phyloP scores from a whole-genome alignment of 352 stramenopile genomes.

The Globisporangium paroecandrum region DNA sequence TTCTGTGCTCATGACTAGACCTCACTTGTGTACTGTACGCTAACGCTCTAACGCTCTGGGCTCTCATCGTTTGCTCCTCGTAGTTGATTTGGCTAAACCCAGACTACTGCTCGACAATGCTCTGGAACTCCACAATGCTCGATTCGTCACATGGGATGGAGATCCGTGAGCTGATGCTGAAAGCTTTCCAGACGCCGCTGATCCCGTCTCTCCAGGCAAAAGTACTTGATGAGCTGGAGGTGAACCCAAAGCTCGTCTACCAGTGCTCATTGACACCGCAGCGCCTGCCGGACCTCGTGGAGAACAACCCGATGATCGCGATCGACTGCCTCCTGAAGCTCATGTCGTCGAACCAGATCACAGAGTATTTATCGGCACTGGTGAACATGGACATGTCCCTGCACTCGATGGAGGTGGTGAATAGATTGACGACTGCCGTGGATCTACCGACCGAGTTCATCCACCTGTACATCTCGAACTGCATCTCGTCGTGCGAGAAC shows the following conservation, averaged over 20 bases:
- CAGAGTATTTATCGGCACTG: constrained; percentile 95
- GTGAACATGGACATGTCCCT: constrained; percentile 99
- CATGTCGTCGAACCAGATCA: constrained; percentile 90
- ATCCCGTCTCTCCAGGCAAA: constrained; percentile 88
- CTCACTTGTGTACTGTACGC: not conserved
- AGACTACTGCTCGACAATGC: constrained; percentile 86
- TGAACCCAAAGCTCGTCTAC: constrained; percentile 89
- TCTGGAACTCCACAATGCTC: constrained; percentile 91
- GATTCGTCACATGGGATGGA: constrained; percentile 83
- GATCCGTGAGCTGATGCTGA: constrained; percentile 87
- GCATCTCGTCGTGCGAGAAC: constrained; percentile 98
- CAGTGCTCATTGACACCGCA: constrained; percentile 91
- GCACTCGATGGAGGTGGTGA: constrained; percentile 98
- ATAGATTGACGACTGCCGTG: constrained; percentile 90
- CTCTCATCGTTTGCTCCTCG: not conserved
- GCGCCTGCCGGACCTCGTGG: constrained; percentile 94
- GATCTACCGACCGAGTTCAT: constrained; percentile 97
- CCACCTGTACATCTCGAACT: constrained; percentile 98
- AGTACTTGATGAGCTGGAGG: constrained; percentile 85
- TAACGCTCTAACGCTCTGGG: not conserved
- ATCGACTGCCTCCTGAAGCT: constrained; percentile 94
- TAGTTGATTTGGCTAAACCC: constrained; percentile 90
- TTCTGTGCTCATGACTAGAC: not conserved
- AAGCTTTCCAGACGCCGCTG: constrained; percentile 87
- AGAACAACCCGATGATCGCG: constrained; percentile 98